phyloP scores from a whole-genome alignment of 305 asterid genomes.

The Rubia tinctorum region DNA sequence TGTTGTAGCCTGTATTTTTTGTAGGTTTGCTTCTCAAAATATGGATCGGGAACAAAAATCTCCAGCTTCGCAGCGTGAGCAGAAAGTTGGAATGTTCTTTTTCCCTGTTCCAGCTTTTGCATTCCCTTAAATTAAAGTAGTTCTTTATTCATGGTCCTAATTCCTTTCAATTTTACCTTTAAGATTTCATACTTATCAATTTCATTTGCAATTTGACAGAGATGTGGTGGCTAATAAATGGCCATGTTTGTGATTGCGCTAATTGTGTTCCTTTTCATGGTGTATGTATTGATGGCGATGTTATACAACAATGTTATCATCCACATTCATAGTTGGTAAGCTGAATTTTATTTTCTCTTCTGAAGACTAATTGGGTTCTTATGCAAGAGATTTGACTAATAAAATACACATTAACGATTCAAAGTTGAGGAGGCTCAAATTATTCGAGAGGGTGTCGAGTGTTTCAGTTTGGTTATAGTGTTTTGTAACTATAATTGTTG shows the following conservation, averaged over 20 bases:
- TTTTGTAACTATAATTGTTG: no score
- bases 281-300: slow-evolving; percentile 17
- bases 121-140: no score
- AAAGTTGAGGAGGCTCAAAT: slow-evolving; percentile 17
- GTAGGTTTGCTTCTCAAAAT: slow-evolving; percentile 37
- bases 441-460: no score
- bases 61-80: no score
- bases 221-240: slow-evolving; percentile 17
- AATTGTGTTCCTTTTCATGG: slow-evolving; percentile 19
- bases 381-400: slow-evolving; percentile 28
- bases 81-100: no score
- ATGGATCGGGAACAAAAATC: no score
- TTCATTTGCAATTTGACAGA: slow-evolving; percentile 10
- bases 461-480: no score
- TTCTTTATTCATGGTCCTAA: no score
- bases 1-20: slow-evolving; percentile 28
- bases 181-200: background rate
- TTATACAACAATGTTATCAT: slow-evolving; percentile 19
- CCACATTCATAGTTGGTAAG: slow-evolving; percentile 43
- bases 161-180: background rate
- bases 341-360: slow-evolving; percentile 32
- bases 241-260: slow-evolving; percentile 20
- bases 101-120: no score
- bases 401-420: slow-evolving; percentile 19
- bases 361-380: slow-evolving; percentile 35